phyloP scores from a whole-genome alignment of 2,329 filamentous ascomycete species.

The Periconia macrospinosa region DNA sequence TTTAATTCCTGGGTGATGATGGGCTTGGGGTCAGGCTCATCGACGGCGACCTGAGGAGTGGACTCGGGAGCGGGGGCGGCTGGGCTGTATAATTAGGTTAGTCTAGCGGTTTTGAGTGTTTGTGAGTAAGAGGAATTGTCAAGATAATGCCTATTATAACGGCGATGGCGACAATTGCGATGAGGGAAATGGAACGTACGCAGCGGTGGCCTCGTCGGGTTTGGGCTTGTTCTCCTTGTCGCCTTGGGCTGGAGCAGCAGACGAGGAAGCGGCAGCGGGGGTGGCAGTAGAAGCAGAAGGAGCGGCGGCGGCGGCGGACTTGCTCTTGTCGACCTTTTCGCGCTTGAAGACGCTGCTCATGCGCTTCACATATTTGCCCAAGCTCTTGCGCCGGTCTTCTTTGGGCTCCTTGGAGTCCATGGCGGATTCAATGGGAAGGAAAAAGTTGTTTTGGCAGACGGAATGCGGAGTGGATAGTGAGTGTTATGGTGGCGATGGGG shows the following conservation, averaged over 20 bases:
- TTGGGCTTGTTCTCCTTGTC: not conserved
- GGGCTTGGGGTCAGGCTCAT: slow-evolving; percentile 6
- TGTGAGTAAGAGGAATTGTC: too few relatives aligned
- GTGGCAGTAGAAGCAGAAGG: not conserved
- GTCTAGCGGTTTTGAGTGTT: too few relatives aligned
- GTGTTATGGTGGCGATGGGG: too few relatives aligned
- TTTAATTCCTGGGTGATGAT: slow-evolving; percentile 21
- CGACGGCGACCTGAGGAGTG: slow-evolving; percentile 8
- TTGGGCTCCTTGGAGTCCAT: slow-evolving; percentile 21
- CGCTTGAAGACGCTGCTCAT: slow-evolving; percentile 44
- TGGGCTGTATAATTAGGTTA: slow-evolving; percentile 5
- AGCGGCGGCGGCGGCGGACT: not conserved
- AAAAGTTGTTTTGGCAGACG: too few relatives aligned
- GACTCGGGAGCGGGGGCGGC: slow-evolving; percentile 8
- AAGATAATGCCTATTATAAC: too few relatives aligned
- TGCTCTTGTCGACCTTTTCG: slow-evolving; percentile 29
- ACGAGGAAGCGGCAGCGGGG: not conserved
- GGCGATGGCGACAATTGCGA: not conserved
- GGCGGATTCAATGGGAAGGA: not conserved
- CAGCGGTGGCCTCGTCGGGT: slow-evolving; percentile 6
- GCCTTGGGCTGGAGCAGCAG: too few relatives aligned
- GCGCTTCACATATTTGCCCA: slow-evolving; percentile 45
- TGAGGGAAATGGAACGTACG: slow-evolving; percentile 15
- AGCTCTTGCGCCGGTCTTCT: slow-evolving; percentile 33
- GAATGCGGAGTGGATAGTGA: too few relatives aligned